Conservation (phyloP, 2,329 filamentous ascomycete species). For the Plectosphaerella cucumerina region DNA sequence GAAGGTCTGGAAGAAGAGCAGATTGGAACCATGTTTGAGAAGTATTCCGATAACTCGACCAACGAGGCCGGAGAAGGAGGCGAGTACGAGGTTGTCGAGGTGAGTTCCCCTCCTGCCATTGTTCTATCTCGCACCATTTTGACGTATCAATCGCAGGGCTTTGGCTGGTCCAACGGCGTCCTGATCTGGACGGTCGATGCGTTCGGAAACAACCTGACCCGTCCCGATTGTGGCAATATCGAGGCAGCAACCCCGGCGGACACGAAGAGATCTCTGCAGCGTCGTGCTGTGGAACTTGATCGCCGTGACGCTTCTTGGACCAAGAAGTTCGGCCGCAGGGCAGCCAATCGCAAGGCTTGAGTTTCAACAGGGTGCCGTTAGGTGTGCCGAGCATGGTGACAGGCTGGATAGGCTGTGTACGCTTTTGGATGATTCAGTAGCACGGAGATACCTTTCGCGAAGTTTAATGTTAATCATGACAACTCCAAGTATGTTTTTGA, state of each 20-base stretch:
- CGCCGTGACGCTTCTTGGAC: conserved; percentile 40
- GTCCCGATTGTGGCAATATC: conserved; percentile 53
- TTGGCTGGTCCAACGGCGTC: conserved; percentile 68
- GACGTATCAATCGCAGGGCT: conserved; percentile 35
- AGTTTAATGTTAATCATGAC: too few relatives aligned
- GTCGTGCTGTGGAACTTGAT: conserved; percentile 42
- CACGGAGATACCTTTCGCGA: too few relatives aligned
- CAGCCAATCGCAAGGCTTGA: not conserved
- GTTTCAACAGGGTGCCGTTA: too few relatives aligned
- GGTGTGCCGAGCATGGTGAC: too few relatives aligned
- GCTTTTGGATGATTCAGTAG: too few relatives aligned
- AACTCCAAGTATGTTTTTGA: too few relatives aligned
- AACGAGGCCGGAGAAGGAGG: conserved; percentile 61
- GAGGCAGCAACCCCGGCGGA: conserved; percentile 31
- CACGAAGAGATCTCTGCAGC: conserved; percentile 20
- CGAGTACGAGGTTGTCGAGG: conserved; percentile 65
- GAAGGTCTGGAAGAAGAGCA: conserved; percentile 34
- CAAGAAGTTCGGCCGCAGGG: conserved; percentile 38
- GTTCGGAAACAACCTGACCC: conserved; percentile 50
- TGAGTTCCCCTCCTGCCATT: not conserved
- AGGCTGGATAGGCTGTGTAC: too few relatives aligned
- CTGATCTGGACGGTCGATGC: conserved; percentile 62
- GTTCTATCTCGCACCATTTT: too few relatives aligned
- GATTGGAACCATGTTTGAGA: conserved; percentile 64
- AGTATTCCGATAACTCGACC: conserved; percentile 58